Evolutionary conservation across 176 grass and related monocot genomes (phyloP), one percentile per base, ranked within the genome.

Genomic region (Oryza coarctata): DNA sequence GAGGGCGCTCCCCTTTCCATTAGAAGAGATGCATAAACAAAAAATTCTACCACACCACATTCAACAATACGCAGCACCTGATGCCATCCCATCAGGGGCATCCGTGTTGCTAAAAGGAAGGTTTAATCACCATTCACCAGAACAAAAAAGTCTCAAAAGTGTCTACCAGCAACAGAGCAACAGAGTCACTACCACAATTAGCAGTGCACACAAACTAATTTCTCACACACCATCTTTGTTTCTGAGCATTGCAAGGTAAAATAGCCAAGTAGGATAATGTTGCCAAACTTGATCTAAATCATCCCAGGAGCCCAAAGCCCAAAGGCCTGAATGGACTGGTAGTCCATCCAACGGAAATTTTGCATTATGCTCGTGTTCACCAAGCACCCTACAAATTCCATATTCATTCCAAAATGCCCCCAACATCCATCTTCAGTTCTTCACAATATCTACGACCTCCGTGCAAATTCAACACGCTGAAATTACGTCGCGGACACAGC

Each of bases 291-390:
- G 0, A n/a, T 22, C 20, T 18, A 18, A 18, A 55, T 55, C 18
- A 55, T 55, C 20, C 31, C 29, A 80, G 49, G 63, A 32, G 64
- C 22, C 9, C 47, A 52, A 26, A n/a, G n/a, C n/a, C n/a, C n/a
- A n/a, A 28, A 3, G 44, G 28, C 6, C 28, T 55, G 30, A 26
- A 73, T 67, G 20, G 14, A 81, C 9, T 25, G 34, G 28, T 55
- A 81, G 13, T 73, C 39, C 47, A 78, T 72, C 32, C 26, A 67
- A 10, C 28, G n/a, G 57, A 78, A 64, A n/a, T n/a, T n/a, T 72
- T 77, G 33, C 67, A 64, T 45, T 35, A 5, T 78, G 61, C 9
- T 22, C 14, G 22, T 57, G 45, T 73, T 40, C 25, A 28, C 57
- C 77, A 58, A 30, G 65, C 2, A 7, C 75, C 9, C 38, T 70